Percentiles rank a stretch among this genome's conserved stretches.
Conservation (phyloP, 2,329 filamentous ascomycete genomes). For the Magnaporthiopsis poae region DNA sequence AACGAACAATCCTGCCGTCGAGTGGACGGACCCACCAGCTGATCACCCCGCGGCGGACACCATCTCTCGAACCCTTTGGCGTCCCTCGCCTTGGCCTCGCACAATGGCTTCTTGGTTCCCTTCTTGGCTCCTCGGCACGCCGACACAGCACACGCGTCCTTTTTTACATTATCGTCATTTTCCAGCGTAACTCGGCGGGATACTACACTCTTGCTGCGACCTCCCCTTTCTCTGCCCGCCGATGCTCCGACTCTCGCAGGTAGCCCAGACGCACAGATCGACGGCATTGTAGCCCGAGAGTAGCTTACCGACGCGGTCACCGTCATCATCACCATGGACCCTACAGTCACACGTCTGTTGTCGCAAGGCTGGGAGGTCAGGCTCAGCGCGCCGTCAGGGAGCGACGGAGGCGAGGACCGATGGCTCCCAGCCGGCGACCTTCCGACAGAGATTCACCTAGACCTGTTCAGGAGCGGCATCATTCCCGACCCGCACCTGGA, state of each 20-base stretch:
- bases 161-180: background rate
- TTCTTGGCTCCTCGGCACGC: background rate
- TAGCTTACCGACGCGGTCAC: background rate
- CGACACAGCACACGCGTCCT: background rate
- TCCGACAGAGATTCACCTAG: constrained; percentile 29
- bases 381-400: background rate
- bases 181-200: background rate
- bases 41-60: too few species aligned
- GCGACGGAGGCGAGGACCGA: background rate
- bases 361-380: background rate
- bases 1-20: background rate
- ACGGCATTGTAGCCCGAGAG: background rate
- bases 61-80: background rate
- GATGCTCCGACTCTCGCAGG: background rate
- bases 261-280: background rate
- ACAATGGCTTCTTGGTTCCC: background rate
- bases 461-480: constrained; percentile 26
- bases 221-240: background rate
- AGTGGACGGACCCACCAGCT: background rate
- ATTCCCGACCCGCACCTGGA: constrained; percentile 50
- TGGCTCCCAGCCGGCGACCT: constrained; percentile 11
- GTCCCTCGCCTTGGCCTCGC: background rate
- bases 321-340: background rate
- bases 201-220: background rate
- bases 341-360: background rate